These are phyloP conservation scores for Penicillium sp. DNA, from an alignment of 2,329 filamentous ascomycete species.

Conservation along the genomic window DNA sequence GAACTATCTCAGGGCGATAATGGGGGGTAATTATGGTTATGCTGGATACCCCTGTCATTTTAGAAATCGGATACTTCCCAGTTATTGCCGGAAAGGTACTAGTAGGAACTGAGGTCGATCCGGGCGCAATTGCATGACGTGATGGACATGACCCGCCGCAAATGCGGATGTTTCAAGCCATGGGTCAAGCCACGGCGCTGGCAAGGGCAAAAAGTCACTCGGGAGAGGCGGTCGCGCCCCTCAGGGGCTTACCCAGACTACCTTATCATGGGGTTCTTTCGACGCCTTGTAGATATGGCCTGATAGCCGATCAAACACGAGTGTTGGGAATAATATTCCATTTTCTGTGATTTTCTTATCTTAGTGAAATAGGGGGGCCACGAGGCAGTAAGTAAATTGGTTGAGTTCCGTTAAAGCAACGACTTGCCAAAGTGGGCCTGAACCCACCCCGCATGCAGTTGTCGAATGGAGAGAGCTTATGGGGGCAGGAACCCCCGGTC, in stretches of 20 bases:
- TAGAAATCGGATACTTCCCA: background rate
- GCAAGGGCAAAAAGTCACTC: background rate
- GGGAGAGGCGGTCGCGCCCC: constrained; percentile 9
- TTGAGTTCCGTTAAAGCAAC: constrained; percentile 8
- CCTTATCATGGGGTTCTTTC: background rate
- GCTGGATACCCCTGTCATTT: constrained; percentile 8
- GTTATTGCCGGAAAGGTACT: constrained; percentile 4
- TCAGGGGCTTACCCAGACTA: background rate
- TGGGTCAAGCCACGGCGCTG: constrained; percentile 3
- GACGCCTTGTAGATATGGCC: background rate
- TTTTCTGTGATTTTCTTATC: background rate
- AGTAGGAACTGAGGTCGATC: constrained; percentile 13
- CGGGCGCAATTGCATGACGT: constrained; percentile 17
- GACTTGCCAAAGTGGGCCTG: constrained; percentile 15
- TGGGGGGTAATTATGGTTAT: constrained; percentile 11
- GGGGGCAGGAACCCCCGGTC: constrained; percentile 1
- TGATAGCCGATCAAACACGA: background rate
- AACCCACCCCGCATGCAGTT: constrained; percentile 20
- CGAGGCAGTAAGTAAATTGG: background rate
- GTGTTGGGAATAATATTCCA: background rate
- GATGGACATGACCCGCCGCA: constrained; percentile 8
- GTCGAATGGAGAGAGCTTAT: constrained; percentile 10
- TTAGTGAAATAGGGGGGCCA: background rate
- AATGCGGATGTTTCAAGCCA: constrained; percentile 1
- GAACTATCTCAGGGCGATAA: constrained; percentile 1